Conservation (phyloP, 1,284 basidiomycete species). For the Ceratobasidium sp. region DNA sequence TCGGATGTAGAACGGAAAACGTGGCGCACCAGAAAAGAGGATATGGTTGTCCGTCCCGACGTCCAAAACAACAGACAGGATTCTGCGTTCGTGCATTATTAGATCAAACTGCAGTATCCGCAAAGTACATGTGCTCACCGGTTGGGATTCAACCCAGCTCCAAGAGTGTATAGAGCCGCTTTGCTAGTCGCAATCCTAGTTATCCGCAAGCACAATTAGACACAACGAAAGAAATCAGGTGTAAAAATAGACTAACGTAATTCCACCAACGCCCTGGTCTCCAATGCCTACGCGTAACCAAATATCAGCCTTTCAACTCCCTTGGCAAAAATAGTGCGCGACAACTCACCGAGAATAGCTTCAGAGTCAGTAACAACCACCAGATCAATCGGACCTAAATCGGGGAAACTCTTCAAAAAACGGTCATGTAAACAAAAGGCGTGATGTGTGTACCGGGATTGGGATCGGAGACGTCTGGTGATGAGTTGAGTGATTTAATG, state of each 20-base stretch:
- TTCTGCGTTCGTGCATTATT: conserved; percentile 52
- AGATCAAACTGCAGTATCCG: neutral
- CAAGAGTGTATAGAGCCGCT: conserved; percentile 42
- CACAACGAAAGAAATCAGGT: neutral
- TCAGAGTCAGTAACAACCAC: conserved; percentile 86
- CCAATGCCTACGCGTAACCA: conserved; percentile 31
- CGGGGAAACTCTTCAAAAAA: conserved; percentile 48
- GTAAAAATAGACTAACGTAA: conserved; percentile 44
- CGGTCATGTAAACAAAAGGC: conserved; percentile 58
- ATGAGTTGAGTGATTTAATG: conserved; percentile 50
- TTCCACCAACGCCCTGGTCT: conserved; percentile 75
- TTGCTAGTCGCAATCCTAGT: conserved; percentile 43
- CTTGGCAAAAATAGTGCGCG: conserved; percentile 46
- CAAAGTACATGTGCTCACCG: conserved; percentile 19
- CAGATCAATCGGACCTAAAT: conserved; percentile 65
- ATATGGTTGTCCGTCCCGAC: conserved; percentile 81
- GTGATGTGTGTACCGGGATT: conserved; percentile 45
- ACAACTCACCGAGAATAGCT: conserved; percentile 68
- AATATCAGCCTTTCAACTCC: conserved; percentile 11
- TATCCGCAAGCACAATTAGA: neutral
- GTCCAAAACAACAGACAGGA: conserved; percentile 74
- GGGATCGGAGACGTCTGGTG: conserved; percentile 41
- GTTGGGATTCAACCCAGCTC: conserved; percentile 44
- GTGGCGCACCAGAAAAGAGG: conserved; percentile 44
- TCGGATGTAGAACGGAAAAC: neutral